These are phyloP conservation scores for Pilasporangium apinafurcum DNA, from an alignment of 352 stramenopile genomes.

Conservation along the genomic window DNA sequence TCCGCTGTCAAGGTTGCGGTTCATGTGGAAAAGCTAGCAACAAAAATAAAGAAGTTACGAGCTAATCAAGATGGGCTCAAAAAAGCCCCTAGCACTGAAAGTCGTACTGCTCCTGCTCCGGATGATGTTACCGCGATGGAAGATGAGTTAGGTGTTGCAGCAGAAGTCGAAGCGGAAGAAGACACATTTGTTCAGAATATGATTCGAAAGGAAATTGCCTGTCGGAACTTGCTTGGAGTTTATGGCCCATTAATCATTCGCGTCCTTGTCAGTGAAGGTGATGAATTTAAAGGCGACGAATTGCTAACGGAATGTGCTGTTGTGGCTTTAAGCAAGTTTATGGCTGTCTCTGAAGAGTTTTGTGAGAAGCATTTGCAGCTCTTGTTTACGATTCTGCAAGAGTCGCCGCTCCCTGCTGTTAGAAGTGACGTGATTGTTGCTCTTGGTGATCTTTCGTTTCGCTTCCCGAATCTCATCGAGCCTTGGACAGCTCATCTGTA, in stretches of 20 bases:
- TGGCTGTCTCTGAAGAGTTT: slow-evolving; percentile 95
- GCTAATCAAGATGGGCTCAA: slow-evolving; percentile 74
- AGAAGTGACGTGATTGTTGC: slow-evolving; percentile 95
- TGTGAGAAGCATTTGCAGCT: slow-evolving; percentile 95
- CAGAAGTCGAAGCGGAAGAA: slow-evolving; percentile 84
- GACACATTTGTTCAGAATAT: slow-evolving; percentile 91
- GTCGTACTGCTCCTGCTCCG: slow-evolving; percentile 13
- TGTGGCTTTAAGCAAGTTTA: slow-evolving; percentile 97
- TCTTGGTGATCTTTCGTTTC: slow-evolving; percentile 95
- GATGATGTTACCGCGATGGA: slow-evolving; percentile 88
- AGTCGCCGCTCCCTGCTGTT: slow-evolving; percentile 65
- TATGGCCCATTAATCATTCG: slow-evolving; percentile 90
- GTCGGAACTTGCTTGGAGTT: slow-evolving; percentile 86
- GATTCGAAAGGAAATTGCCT: slow-evolving; percentile 91
- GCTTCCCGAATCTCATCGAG: slow-evolving; percentile 97
- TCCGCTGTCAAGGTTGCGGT: slow-evolving; percentile 93
- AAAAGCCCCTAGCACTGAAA: slow-evolving; percentile 9
- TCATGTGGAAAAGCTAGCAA: slow-evolving; percentile 90
- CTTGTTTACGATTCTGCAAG: slow-evolving; percentile 91
- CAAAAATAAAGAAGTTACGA: slow-evolving; percentile 77
- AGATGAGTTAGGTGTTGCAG: slow-evolving; percentile 89
- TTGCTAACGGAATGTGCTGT: slow-evolving; percentile 90
- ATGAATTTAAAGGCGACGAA: slow-evolving; percentile 56
- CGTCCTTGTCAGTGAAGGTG: slow-evolving; percentile 59
- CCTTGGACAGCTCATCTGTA: slow-evolving; percentile 97